phyloP scores from a whole-genome alignment of 305 asterid species.

The Fraxinus paxiana region DNA sequence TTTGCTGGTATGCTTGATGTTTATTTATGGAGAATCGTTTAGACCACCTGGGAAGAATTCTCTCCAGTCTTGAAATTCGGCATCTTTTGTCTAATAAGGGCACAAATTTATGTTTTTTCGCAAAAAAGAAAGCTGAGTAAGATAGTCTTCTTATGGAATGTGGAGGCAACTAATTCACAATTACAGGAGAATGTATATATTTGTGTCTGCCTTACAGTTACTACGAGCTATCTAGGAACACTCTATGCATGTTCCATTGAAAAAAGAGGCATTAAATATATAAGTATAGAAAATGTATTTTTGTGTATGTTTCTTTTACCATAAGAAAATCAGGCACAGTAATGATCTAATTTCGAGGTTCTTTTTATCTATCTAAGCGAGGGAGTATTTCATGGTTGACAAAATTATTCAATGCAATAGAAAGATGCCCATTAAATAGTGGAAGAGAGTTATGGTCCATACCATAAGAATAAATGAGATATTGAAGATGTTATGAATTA shows the following conservation, averaged over 20 bases:
- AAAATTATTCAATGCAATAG: not conserved
- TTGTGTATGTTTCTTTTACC: not conserved
- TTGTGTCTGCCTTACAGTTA: not conserved
- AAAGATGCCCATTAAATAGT: not conserved
- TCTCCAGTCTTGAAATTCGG: not conserved
- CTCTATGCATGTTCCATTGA: not conserved
- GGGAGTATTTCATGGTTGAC: not conserved
- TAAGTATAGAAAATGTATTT: not conserved
- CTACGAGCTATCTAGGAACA: not conserved
- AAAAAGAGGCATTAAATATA: not conserved
- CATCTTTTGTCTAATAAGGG: not conserved
- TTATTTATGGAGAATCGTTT: constrained; percentile 19
- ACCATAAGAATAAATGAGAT: not conserved
- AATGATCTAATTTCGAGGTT: not conserved
- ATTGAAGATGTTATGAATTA: not conserved
- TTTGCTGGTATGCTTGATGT: constrained; percentile 49
- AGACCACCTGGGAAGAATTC: constrained; percentile 2
- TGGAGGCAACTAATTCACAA: not conserved
- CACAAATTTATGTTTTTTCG: not conserved
- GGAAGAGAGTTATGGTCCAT: not conserved
- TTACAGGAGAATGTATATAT: not conserved
- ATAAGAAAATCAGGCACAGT: not conserved
- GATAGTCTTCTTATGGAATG: not conserved
- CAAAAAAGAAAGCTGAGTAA: not conserved
- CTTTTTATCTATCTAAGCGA: not conserved